A percentile compares a stretch with the other conserved stretches of the same genome.
Conservation (phyloP, 2,329 filamentous ascomycete species). For the Aspergillus sp. region DNA sequence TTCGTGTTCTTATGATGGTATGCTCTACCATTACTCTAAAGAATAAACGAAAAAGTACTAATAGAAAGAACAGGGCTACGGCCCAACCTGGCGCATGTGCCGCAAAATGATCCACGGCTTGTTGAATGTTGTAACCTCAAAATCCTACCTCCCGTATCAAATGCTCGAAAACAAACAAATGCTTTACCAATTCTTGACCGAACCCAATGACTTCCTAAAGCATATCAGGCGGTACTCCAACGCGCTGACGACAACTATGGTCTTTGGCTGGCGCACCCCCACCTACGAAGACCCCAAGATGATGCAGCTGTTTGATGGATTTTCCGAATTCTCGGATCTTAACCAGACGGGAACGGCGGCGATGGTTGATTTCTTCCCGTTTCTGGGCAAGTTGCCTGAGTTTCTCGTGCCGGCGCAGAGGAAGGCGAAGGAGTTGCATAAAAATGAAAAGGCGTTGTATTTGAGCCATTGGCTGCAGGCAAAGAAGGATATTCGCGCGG, state of each 20-base stretch:
- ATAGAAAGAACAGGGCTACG: slow-evolving; percentile 14
- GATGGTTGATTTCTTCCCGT: slow-evolving; percentile 43
- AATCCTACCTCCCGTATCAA: slow-evolving; percentile 50
- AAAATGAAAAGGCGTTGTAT: slow-evolving; percentile 39
- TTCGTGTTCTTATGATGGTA: slow-evolving; percentile 28
- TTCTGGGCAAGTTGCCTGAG: slow-evolving; percentile 41
- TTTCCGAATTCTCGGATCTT: slow-evolving; percentile 38
- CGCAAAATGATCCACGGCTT: slow-evolving; percentile 38
- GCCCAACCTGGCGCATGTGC: slow-evolving; percentile 20
- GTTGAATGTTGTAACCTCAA: slow-evolving; percentile 43
- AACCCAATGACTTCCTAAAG: slow-evolving; percentile 37
- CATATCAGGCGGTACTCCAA: slow-evolving; percentile 45
- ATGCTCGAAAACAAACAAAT: slow-evolving; percentile 51
- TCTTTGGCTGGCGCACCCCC: slow-evolving; percentile 42
- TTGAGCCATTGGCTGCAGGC: slow-evolving; percentile 36
- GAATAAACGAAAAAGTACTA: background rate
- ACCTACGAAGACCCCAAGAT: slow-evolving; percentile 38
- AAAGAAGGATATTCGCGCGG: slow-evolving; percentile 28
- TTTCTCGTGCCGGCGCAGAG: slow-evolving; percentile 28
- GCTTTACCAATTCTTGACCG: slow-evolving; percentile 41
- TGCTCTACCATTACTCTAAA: background rate
- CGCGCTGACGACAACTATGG: slow-evolving; percentile 45
- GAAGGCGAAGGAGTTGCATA: slow-evolving; percentile 39
- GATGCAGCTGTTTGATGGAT: slow-evolving; percentile 38
- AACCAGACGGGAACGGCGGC: slow-evolving; percentile 38